Base-by-base conservation (phyloP, 495 filamentous ascomycete genomes). In the Tuber magnatum region DNA sequence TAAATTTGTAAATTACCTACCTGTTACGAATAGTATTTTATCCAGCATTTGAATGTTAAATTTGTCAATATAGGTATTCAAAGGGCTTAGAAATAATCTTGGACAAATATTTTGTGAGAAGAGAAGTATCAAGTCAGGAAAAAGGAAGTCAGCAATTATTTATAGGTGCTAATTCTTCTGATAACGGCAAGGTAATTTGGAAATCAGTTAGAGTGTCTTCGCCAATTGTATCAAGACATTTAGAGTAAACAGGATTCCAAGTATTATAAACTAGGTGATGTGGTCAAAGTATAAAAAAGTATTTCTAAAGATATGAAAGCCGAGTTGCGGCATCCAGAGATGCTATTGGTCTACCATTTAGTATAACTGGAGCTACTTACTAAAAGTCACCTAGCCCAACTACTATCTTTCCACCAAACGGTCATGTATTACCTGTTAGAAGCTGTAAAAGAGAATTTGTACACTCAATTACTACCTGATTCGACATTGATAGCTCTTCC, bases 371-470 rank as follows among this genome's bases (percentile, higher is more conserved):
- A 7, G 73, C 73, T 18, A 77, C 73, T 68, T 75, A 69, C n/a
- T 38, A 24, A 44, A 78, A 72, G 40, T 78, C 76, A 0, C 73
- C 76, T 14, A 77, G 14, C 5, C 38, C 76, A 28, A 78, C 18
- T 22, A 75, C 68, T 22, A 73, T 32, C 46, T 78, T 75, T 48
- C 70, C 76, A 32, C 76, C 76, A 70, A 78, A 78, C 1, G 76
- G 76, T 16, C 22, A 71, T 46, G 3, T 0, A 41, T n/a, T 70
- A n/a, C 51, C 48, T 12, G 48, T 73, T 28, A 73, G 32, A 24
- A 24, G n/a, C 38, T 74, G 7, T 18, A 73, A 32, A 3, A 76
- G 44, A 14, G 48, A 3, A 68, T 76, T 35, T 14, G 69, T 70
- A 70, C 41, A 76, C n/a, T 74, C 71, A 28, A 76, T 43, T 28